phyloP scores from a whole-genome alignment of 345 rosid species.

The Physaria fendleri region DNA sequence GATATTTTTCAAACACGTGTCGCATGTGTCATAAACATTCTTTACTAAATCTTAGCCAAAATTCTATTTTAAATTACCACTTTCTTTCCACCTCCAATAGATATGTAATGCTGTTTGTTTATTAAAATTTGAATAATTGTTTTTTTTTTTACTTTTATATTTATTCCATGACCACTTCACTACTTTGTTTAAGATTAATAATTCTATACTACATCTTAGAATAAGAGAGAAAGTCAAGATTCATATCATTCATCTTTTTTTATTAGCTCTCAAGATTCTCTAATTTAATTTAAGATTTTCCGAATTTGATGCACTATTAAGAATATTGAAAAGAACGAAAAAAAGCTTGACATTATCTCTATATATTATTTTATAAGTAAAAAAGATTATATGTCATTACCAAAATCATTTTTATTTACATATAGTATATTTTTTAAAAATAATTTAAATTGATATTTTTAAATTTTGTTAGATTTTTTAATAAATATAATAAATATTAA shows the following conservation, averaged over 20 bases:
- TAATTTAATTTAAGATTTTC: too few species aligned
- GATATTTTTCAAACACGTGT: constrained; percentile 20
- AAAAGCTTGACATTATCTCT: too few species aligned
- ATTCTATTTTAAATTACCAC: constrained; percentile 5
- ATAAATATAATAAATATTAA: too few species aligned
- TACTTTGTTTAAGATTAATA: background rate
- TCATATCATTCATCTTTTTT: background rate
- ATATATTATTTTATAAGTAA: too few species aligned
- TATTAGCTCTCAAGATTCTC: background rate
- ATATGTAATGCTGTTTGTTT: background rate
- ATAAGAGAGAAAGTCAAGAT: constrained; percentile 12
- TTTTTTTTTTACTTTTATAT: background rate
- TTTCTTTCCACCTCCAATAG: constrained; percentile 16
- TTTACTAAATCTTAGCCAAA: background rate
- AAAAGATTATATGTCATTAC: too few species aligned
- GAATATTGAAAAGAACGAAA: too few species aligned
- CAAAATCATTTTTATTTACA: too few species aligned
- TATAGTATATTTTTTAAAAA: too few species aligned
- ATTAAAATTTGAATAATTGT: constrained; percentile 1
- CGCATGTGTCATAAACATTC: constrained; percentile 16
- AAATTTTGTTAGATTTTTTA: too few species aligned
- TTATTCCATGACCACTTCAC: constrained; percentile 25
- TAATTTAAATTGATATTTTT: too few species aligned
- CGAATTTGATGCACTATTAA: too few species aligned
- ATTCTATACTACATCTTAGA: background rate